Percentiles rank a stretch among this genome's conserved stretches.
Conservation (phyloP, 2,329 filamentous ascomycete species). For the Colletotrichum cereale region DNA sequence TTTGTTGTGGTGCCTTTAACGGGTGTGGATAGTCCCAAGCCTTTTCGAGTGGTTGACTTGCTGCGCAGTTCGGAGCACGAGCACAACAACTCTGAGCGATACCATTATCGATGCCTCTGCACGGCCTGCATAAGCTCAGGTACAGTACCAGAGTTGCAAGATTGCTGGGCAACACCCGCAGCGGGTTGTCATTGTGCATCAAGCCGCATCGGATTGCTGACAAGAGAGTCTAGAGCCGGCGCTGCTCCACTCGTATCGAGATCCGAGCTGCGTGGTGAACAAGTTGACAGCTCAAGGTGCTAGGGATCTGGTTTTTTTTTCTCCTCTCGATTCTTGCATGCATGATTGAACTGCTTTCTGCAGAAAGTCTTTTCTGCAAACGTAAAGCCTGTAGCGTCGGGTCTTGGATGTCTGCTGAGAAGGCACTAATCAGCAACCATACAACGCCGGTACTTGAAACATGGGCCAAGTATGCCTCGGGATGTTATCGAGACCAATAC, state of each 20-base stretch:
- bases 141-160: neutral
- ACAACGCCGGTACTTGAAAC: constrained; percentile 18
- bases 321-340: constrained; percentile 13
- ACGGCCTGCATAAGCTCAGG: constrained; percentile 26
- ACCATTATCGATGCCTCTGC: constrained; percentile 8
- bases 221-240: constrained; percentile 6
- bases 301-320: neutral
- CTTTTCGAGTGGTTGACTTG: neutral
- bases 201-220: neutral
- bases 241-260: neutral
- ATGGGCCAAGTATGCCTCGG: constrained; percentile 10
- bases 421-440: constrained; percentile 15
- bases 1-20: constrained; percentile 14
- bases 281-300: neutral
- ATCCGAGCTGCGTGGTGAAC: neutral
- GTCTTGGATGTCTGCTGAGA: neutral
- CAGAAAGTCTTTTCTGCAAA: neutral
- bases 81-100: neutral
- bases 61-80: neutral
- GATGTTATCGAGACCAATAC: constrained; percentile 7
- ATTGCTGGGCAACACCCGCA: constrained; percentile 16
- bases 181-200: constrained; percentile 3
- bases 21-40: constrained; percentile 14
- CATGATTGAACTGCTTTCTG: neutral
- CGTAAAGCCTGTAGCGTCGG: neutral